A percentile compares a stretch with the other conserved stretches of the same genome.
Conservation (phyloP, 345 rosid species). For the Angophora floribunda region DNA sequence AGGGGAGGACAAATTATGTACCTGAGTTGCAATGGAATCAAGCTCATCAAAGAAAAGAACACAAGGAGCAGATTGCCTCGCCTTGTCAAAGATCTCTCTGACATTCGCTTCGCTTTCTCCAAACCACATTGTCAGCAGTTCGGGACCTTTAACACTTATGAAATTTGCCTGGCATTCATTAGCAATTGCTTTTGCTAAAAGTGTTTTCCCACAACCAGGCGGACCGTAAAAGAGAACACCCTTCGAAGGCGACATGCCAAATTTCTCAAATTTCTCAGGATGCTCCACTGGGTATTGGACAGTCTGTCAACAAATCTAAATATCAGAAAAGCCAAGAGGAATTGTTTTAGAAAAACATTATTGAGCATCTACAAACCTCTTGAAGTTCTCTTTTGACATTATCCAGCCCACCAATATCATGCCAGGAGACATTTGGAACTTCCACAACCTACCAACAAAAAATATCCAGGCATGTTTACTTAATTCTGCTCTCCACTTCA, state of each 20-base stretch:
- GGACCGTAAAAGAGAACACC: constrained; percentile 98
- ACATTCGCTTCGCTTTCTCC: constrained; percentile 97
- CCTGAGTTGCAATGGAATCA: constrained; percentile 95
- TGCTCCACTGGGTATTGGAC: constrained; percentile 98
- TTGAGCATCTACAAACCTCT: constrained; percentile 31
- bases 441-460: constrained; percentile 67
- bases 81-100: constrained; percentile 92
- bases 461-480: neutral
- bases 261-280: constrained; percentile 93
- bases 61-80: constrained; percentile 92
- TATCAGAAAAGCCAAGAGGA: neutral
- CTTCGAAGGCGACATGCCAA: constrained; percentile 95
- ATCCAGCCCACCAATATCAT: constrained; percentile 92
- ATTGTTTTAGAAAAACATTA: neutral
- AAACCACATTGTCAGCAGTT: constrained; percentile 96
- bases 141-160: constrained; percentile 91
- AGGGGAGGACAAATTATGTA: constrained; percentile 1
- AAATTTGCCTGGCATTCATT: constrained; percentile 95
- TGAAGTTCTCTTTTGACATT: constrained; percentile 92
- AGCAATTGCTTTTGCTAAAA: constrained; percentile 90
- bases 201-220: constrained; percentile 95
- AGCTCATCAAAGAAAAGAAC: constrained; percentile 93
- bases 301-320: constrained; percentile 31
- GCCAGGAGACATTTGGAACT: constrained; percentile 85
- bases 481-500: neutral